Evolutionary conservation across 352 stramenopile genomes (phyloP), one percentile per base, ranked within the genome.

Genomic region (Phytophthora idaei): DNA sequence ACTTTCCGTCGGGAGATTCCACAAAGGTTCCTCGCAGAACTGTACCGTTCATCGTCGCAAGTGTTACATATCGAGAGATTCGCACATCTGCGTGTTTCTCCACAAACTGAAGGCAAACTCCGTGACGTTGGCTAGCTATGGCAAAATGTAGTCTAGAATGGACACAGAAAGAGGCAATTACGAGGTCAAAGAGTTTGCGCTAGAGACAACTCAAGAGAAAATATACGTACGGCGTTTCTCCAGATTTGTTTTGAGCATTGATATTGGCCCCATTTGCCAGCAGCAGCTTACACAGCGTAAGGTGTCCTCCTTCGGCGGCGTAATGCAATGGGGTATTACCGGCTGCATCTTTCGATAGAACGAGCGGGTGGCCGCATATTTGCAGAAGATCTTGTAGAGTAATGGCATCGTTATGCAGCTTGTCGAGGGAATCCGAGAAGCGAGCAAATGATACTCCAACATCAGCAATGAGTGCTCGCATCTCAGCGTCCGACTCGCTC

Each of bases 321-420:
- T 91, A 93, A 42, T 94, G 86, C 7, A 94, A 73, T 34, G 84
- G 86, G 1, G 84, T 93, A 50, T 93, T 94, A 4, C 86, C 86
- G 1, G 73, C 54, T 9, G 81, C 72, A 34, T 94, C 86, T 58
- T 80, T 84, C 15, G 72, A 80, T 2, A 92, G 68, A 44, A 85
- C 82, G 4, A 94, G 69, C 1, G 86, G 86, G 17, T 93, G 86
- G 3, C 86, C 86, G 37, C 81, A 92, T 46, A 94, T 92, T 28
- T 74, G 69, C 8, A 94, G 55, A 31, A 94, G 62, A 37, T 94
- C 80, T 52, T 83, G 74, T 7, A 94, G 46, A 10, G 78, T 82
- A 11, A 91, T 73, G 1, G 64, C 75, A 9, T 80, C 64, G 37
- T 87, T 75, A 32, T 87, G 74, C 5, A 92, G 68, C 41, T 89